phyloP scores from a whole-genome alignment of 768 basidiomycete genomes.

The Tylopilus rubrobrunneus region DNA sequence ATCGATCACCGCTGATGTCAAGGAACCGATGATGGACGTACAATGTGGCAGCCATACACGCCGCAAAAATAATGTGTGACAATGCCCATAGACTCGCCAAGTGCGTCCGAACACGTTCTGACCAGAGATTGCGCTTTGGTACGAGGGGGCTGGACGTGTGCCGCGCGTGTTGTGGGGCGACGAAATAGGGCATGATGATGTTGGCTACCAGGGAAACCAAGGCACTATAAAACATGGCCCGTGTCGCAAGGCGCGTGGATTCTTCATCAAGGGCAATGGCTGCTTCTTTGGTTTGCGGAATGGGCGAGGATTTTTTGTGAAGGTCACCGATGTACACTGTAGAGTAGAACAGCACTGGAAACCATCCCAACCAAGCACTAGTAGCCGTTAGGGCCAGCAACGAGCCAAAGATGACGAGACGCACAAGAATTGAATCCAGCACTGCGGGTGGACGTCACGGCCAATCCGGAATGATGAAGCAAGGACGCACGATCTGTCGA shows the following conservation, averaged over 20 bases:
- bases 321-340: slow-evolving; percentile 87
- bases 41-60: slow-evolving; percentile 81
- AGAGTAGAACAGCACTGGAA: slow-evolving; percentile 86
- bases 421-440: slow-evolving; percentile 77
- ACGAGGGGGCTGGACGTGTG: slow-evolving; percentile 14
- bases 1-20: slow-evolving; percentile 11
- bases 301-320: slow-evolving; percentile 51
- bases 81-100: slow-evolving; percentile 74
- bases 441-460: slow-evolving; percentile 40
- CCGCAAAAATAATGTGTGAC: slow-evolving; percentile 69
- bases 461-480: not conserved
- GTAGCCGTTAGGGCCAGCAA: slow-evolving; percentile 1
- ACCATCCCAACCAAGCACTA: slow-evolving; percentile 89
- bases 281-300: slow-evolving; percentile 27
- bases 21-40: slow-evolving; percentile 39
- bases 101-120: slow-evolving; percentile 51
- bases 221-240: slow-evolving; percentile 78
- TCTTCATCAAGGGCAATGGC: slow-evolving; percentile 50
- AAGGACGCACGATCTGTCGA: slow-evolving; percentile 65
- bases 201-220: slow-evolving; percentile 65
- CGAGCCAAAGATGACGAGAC: slow-evolving; percentile 20
- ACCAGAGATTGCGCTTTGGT: slow-evolving; percentile 24
- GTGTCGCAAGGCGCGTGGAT: slow-evolving; percentile 78
- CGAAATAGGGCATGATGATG: slow-evolving; percentile 66
- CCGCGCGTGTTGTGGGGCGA: slow-evolving; percentile 25